Evolutionary conservation across 1,139 yeast genomes (phyloP).

Genomic region (Pneumocystis jirovecii): DNA sequence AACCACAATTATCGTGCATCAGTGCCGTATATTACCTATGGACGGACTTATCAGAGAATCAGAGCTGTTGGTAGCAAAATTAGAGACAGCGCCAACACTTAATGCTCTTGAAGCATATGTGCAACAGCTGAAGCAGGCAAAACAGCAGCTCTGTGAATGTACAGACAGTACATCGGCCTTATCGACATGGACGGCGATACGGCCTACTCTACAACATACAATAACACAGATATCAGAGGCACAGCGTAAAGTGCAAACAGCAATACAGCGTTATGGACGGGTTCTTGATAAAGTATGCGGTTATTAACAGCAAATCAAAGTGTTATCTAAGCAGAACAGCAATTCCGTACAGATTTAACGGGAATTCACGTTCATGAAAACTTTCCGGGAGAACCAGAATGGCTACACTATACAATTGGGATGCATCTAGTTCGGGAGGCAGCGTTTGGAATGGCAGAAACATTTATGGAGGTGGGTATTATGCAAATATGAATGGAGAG

Average conservation of each 20-base stretch:
- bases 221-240: not conserved
- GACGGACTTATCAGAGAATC: not conserved
- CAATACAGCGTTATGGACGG: not conserved
- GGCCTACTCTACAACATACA: not conserved
- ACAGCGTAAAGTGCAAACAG: not conserved
- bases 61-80: not conserved
- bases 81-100: not conserved
- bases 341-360: constrained; percentile 20
- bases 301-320: not conserved
- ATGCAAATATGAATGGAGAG: not conserved
- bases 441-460: constrained; percentile 27
- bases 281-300: constrained; percentile 11
- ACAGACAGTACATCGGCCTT: not conserved
- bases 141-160: not conserved
- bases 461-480: constrained; percentile 16
- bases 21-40: not conserved
- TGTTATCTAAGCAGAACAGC: constrained; percentile 4
- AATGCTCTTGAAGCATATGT: not conserved
- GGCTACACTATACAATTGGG: constrained; percentile 25
- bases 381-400: constrained; percentile 18
- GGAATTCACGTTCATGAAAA: constrained; percentile 22
- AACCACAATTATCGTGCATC: too few relatives aligned
- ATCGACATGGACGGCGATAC: not conserved
- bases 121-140: not conserved
- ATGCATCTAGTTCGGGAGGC: constrained; percentile 34